Evolutionary conservation across 164 flowering plant species (phyloP), one percentile per base, ranked within the genome.

Genomic region (Warburgia ugandensis): DNA sequence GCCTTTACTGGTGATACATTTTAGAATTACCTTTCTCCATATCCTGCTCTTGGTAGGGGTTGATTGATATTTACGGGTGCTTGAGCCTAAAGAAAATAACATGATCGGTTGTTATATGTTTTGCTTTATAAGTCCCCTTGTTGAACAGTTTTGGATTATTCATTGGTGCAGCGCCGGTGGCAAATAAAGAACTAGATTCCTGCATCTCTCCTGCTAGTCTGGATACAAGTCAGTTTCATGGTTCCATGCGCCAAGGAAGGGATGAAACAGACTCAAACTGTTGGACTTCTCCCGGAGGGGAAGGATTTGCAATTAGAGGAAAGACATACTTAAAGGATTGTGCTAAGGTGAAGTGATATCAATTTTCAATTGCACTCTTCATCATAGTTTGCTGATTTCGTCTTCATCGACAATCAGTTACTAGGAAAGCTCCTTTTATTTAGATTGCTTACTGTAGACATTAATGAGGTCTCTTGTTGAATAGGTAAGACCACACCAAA

Each of bases 231-330:
- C 70, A 72, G 41, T 77, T 80, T 55, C 60, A 56, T 57, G 85
- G 94, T 54, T 67, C 89, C 17, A 52, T 88, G 73, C 77, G 28
- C 31, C 68, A 68, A 54, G 91, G 74, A 30, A 80, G 77, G 71
- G 74, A 70, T 75, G 89, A 76, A 9, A 51, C 29, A 25, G 92
- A 80, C 55, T 59, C 75, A 41, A 74, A 84, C 56, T 86, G 99
- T 73, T 92, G 96, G 99, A 70, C 68, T 29, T 72, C 75, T 60
- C 96, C 95, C 1, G 66, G 74, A 65, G 95, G 99, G 2, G 46
- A 58, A 12, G 89, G 84, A 52, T 92, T 88, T 72, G 82, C 71
- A 91, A 78, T 92, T 19, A 72, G 99, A 56, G 96, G 96, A 46
- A 86, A 84, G 68, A 81, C 80, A 45, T 92, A 88, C 68, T 63